Evolutionary conservation across 2,329 filamentous ascomycete genomes (phyloP), one percentile per base, ranked within the genome.

Genomic region (Xylariaceae sp.): DNA sequence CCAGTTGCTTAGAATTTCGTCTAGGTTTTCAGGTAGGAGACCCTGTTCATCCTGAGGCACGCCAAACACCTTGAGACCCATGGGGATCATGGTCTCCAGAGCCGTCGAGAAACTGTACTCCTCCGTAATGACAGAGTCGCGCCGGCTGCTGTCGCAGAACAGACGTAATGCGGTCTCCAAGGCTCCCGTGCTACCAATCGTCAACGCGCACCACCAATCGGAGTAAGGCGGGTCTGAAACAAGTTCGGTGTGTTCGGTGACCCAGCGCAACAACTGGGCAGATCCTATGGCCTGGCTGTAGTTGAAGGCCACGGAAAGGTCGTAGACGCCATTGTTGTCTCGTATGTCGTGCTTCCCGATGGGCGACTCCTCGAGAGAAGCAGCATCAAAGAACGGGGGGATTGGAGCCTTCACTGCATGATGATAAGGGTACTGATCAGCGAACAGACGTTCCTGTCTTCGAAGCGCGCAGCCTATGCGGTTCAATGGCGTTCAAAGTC

Each of bases 231-330:
- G 92, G 62, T 85, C 81, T 74, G 91, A 90, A 13, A 96, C 86
- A 58, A 97, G 85, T 76, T 99, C 93, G 0, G 92, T 96, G 75
- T 97, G 94, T 78, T 99, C 94, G 0, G 92, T 95, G 54, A 97
- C 81, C 77, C 89, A 97, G 61, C 94, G 87, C 63, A 97, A 78
- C 73, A 99, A 80, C 76, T 96, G 94, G 2, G 91, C 88, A 9
- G 90, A 85, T 15, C 94, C 94, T 15, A 86, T 86, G 7, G 92
- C 87, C 76, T 96, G 92, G 39, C 89, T 90, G 73, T 99, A 99
- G 76, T 99, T 97, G 72, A 97, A 86, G 1, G 89, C 89, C 63
- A 95, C 90, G 51, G 89, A 85, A 55, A 99, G 83, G 75, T 99
- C 94, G 66, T 83, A 83, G 41, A 77, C 75, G 48, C 68, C 69